Evolutionary conservation across 768 basidiomycete species (phyloP), one percentile per base, ranked within the genome.

Genomic region (Russula compacta): DNA sequence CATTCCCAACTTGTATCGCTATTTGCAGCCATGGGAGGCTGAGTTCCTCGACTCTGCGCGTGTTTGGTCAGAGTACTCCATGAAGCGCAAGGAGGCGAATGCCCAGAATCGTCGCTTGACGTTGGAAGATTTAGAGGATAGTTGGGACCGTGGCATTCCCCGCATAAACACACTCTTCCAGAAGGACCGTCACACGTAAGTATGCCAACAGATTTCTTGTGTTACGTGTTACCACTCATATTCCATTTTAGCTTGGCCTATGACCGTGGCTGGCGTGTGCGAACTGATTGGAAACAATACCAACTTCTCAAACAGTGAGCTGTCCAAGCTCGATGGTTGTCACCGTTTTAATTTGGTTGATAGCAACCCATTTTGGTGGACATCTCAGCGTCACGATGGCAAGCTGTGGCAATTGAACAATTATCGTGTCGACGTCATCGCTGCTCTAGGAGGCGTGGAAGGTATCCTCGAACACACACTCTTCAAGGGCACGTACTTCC

Each of bases 81-180:
- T 98, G 93, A 99, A 98, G 80, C 79, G 97, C 67, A 98, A 98
- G 73, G 97, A 99, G 71, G 97, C 97, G n/a, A 97, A 94, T 65
- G 95, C 97, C 1, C 93, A 97, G 72, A 98, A 98, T 75, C 87
- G 95, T 58, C 87, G 97, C 15, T 79, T 99, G 57, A 99, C 97
- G 2, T 79, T 99, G 19, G 97, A 99, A 72, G 97, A 98, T 79
- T 80, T 98, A 32, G 97, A 98, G 72, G 95, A 99, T 70, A 92
- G 89, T 68, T 98, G 95, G 95, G 95, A 98, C 74, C 87, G 95
- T 66, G 94, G 95, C 75, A 97, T 98, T 71, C 95, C 95, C 56
- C 86, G 97, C 68, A 98, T 99, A 79, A 98, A 98, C 75, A 98
- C 95, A 0, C 77, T 99, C 49, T 99, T 98, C 89, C 95, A 98